phyloP scores from a whole-genome alignment of 129 eudicot genomes.

The Chrysanthemum seticuspe region DNA sequence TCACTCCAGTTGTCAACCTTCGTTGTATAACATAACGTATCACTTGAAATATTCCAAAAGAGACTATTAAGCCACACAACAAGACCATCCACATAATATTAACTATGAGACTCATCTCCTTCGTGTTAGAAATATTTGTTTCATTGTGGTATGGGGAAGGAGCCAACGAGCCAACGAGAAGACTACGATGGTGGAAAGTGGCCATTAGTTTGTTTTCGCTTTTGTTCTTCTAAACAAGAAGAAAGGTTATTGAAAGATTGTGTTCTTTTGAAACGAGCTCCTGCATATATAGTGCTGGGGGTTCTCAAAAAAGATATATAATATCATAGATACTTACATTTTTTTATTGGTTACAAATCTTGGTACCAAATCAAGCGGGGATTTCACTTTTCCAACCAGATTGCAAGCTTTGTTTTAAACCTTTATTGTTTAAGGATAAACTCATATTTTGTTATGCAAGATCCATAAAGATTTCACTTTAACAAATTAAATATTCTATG shows the following conservation, averaged over 20 bases:
- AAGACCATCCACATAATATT: constrained; percentile 32
- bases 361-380: constrained; percentile 13
- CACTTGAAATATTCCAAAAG: constrained; percentile 32
- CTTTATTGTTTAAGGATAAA: neutral
- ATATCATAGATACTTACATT: neutral
- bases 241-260: neutral
- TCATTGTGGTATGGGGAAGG: constrained; percentile 19
- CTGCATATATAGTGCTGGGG: constrained; percentile 15
- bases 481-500: too few relatives aligned
- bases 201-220: constrained; percentile 17
- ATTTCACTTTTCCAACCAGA: constrained; percentile 23
- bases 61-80: constrained; percentile 24
- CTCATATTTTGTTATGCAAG: too few relatives aligned
- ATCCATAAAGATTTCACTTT: too few relatives aligned
- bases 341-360: constrained; percentile 21
- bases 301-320: neutral
- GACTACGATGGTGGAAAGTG: constrained; percentile 22
- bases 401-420: constrained; percentile 7
- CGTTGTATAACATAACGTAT: constrained; percentile 9
- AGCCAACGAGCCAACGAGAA: constrained; percentile 2
- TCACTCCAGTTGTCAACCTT: constrained; percentile 3
- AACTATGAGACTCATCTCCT: constrained; percentile 24
- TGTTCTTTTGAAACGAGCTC: neutral
- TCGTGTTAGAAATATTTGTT: constrained; percentile 15
- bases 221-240: neutral